phyloP scores from a whole-genome alignment of 768 basidiomycete species.

The Dioszegia aurantiaca region DNA sequence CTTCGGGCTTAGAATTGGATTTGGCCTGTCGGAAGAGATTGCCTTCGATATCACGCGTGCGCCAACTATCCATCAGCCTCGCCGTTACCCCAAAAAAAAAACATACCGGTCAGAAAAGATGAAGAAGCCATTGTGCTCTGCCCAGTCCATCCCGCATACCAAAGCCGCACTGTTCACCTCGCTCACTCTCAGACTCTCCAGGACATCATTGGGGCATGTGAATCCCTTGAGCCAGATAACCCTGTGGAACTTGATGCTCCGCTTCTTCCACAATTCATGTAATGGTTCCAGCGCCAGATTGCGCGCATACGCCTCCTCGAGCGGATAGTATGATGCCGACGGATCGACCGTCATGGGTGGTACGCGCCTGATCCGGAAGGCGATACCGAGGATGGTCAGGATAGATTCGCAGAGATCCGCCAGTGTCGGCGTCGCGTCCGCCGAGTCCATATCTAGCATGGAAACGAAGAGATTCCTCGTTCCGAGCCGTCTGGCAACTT shows the following conservation, averaged over 20 bases:
- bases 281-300: conserved; percentile 91
- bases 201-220: conserved; percentile 95
- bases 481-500: conserved; percentile 86
- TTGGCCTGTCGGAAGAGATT: conserved; percentile 97
- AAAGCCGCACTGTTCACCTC: conserved; percentile 88
- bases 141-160: conserved; percentile 99
- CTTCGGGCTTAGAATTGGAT: conserved; percentile 83
- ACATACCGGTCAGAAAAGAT: conserved; percentile 93
- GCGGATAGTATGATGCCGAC: conserved; percentile 83
- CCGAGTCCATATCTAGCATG: conserved; percentile 94
- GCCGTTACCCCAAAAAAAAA: neutral
- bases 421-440: conserved; percentile 89
- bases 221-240: conserved; percentile 99
- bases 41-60: conserved; percentile 95
- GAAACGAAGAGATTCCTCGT: conserved; percentile 89
- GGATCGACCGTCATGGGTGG: conserved; percentile 89
- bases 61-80: conserved; percentile 63
- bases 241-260: conserved; percentile 77
- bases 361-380: conserved; percentile 87
- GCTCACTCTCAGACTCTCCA: conserved; percentile 90
- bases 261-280: conserved; percentile 69
- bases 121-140: conserved; percentile 93
- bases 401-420: conserved; percentile 94
- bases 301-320: conserved; percentile 90
- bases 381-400: conserved; percentile 84